phyloP scores from a whole-genome alignment of 768 basidiomycete species.

The Macrocybe gigantea region DNA sequence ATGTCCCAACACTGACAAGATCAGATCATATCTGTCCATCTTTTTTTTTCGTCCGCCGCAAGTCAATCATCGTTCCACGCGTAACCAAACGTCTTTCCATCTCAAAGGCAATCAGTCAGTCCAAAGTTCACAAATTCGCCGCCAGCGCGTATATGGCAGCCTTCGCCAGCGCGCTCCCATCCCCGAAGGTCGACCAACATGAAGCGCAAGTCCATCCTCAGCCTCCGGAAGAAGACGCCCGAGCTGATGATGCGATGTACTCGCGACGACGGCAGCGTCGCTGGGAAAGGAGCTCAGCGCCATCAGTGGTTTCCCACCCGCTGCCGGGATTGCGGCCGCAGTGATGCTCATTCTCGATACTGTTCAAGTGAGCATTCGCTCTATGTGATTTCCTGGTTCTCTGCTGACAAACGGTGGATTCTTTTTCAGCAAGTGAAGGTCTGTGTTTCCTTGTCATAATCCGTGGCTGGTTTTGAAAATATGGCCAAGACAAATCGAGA shows the following conservation, averaged over 20 bases:
- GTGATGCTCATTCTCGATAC: slow-evolving; percentile 7
- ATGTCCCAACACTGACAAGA: too few species aligned
- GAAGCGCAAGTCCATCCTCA: too few species aligned
- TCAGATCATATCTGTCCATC: too few species aligned
- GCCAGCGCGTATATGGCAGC: too few species aligned
- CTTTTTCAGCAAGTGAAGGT: slow-evolving; percentile 5
- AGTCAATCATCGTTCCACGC: too few species aligned
- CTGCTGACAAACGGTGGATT: too few species aligned
- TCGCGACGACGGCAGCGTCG: slow-evolving; percentile 4
- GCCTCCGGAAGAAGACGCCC: background rate
- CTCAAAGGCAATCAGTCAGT: too few species aligned
- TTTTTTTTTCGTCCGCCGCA: too few species aligned
- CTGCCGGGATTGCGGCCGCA: slow-evolving; percentile 5
- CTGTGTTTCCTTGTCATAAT: background rate
- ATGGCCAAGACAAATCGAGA: slow-evolving; percentile 7
- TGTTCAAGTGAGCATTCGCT: slow-evolving; percentile 1
- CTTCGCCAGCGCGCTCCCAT: too few species aligned
- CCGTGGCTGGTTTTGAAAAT: background rate
- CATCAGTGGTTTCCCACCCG: slow-evolving; percentile 8
- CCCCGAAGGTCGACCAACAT: too few species aligned
- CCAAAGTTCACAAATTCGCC: too few species aligned
- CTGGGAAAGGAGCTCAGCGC: slow-evolving; percentile 6
- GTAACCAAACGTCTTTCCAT: too few species aligned
- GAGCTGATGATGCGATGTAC: slow-evolving; percentile 2
- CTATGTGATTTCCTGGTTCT: background rate